Conservation (phyloP, 768 basidiomycete species). For the Phanerochaete carnosa region DNA sequence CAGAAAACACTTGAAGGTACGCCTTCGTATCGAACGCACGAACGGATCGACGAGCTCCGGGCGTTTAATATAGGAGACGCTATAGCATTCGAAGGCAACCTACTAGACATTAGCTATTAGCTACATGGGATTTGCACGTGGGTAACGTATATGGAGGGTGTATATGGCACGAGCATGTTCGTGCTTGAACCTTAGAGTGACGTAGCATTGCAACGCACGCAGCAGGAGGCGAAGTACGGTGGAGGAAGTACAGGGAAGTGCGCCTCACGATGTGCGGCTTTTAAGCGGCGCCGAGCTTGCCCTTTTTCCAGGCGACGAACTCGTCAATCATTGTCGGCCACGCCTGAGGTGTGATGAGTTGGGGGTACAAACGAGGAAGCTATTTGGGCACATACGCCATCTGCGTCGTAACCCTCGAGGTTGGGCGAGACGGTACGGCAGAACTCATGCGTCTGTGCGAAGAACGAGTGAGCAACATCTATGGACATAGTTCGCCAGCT, state of each 20-base stretch:
- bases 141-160: background rate
- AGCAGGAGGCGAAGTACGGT: background rate
- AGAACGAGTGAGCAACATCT: background rate
- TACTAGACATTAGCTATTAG: background rate
- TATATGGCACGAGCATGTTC: background rate
- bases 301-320: conserved; percentile 66
- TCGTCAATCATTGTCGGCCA: conserved; percentile 85
- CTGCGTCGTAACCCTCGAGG: conserved; percentile 67
- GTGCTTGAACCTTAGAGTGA: background rate
- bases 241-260: background rate
- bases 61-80: too few relatives aligned
- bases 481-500: background rate
- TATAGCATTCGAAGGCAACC: background rate
- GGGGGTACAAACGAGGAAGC: background rate
- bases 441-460: conserved; percentile 69
- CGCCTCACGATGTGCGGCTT: background rate
- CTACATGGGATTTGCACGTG: background rate
- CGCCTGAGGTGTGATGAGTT: conserved; percentile 40
- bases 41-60: too few relatives aligned
- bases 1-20: too few relatives aligned
- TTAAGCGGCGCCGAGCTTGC: conserved; percentile 7
- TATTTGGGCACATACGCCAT: conserved; percentile 49
- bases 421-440: conserved; percentile 57
- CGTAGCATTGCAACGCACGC: background rate
- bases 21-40: too few relatives aligned